Evolutionary conservation across 75 land plant genomes (phyloP).

Genomic region (Azolla pinnata): DNA sequence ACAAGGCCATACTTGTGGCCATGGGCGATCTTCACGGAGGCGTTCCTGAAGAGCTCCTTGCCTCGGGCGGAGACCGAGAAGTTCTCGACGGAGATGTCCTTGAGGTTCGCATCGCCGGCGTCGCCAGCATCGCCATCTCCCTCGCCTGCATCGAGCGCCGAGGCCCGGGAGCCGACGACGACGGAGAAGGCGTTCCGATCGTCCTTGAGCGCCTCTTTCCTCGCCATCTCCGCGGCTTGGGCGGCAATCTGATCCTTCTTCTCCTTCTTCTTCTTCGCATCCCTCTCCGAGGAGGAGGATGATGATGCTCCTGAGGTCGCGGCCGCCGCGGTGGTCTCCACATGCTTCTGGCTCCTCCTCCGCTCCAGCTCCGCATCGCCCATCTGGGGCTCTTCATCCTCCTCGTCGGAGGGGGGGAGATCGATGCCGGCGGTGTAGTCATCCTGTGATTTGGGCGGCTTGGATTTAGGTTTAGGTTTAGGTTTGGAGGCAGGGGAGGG

Average conservation of each 20-base stretch:
- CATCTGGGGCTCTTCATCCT: slow-evolving; percentile 39
- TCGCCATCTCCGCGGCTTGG: slow-evolving; percentile 46
- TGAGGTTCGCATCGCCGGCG: slow-evolving; percentile 75
- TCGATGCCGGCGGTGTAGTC: slow-evolving; percentile 66
- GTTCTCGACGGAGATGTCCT: slow-evolving; percentile 70
- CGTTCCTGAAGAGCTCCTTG: slow-evolving; percentile 81
- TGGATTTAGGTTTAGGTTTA: slow-evolving; percentile 36
- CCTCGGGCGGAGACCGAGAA: slow-evolving; percentile 95
- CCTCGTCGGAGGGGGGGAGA: slow-evolving; percentile 86
- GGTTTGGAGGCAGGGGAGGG: slow-evolving; percentile 14
- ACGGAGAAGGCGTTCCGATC: slow-evolving; percentile 88
- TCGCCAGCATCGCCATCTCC: slow-evolving; percentile 43
- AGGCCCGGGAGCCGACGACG: slow-evolving; percentile 49
- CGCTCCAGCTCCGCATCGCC: slow-evolving; percentile 13
- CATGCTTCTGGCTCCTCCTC: slow-evolving; percentile 3
- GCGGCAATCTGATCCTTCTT: slow-evolving; percentile 68
- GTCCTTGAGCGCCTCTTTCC: slow-evolving; percentile 68
- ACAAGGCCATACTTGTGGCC: slow-evolving; percentile 91
- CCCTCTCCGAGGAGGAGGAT: slow-evolving; percentile 60
- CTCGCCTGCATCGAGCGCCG: slow-evolving; percentile 63
- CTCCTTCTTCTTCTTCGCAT: slow-evolving; percentile 81
- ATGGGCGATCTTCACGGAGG: slow-evolving; percentile 76
- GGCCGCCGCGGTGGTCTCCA: background rate
- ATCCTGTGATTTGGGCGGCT: slow-evolving; percentile 17
- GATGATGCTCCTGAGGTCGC: slow-evolving; percentile 8